Base-by-base conservation (phyloP, 164 flowering plant species). In the Vitis labrusca region DNA sequence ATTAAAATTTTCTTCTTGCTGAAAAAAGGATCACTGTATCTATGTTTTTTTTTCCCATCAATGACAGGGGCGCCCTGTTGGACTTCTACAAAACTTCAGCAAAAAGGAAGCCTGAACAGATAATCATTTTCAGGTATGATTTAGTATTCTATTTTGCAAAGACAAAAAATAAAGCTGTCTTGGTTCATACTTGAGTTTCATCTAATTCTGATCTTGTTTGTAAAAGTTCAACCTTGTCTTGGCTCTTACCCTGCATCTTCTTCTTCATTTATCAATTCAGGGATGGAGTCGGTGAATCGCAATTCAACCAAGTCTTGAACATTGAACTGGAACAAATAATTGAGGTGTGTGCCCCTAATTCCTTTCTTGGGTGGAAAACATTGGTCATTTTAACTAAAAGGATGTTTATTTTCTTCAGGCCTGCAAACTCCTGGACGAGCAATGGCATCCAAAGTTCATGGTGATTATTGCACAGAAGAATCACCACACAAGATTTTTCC, bases 271-370 rank as follows among this genome's bases (percentile, higher is more conserved):
- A 23, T 23, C 27, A 63, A n/a, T 80, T 29, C 54, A 93, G 97
- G 85, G 98, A 93, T 78, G 98, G 98, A 1, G 98, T 93, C n/a
- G 91, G 98, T 37, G 98, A 93, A 73, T 89, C 94, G 0, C 97
- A 93, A 64, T 91, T 93, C 79, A 91, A 77, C 51, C 97, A 93
- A 75, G 97, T 91, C 11, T 66, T 93, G 56, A 93, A 91, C 71
- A 84, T 86, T 50, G 98, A 93, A 65, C 76, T 93, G 50, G 91
- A 89, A 67, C 94, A 93, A 63, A 89, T 90, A 9, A 90, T 90
- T 61, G 84, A 93, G 95, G 98, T 89, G 61, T 53, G 9, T 59
- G 59, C 13, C 23, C 32, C 10, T 9, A 12, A 17, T 47, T 30
- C 66, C 11, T 54, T 37, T 37, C 44, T 37, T 37, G 44, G 44